phyloP scores from a whole-genome alignment of 2,329 filamentous ascomycete species.

The Verticillium longisporum region DNA sequence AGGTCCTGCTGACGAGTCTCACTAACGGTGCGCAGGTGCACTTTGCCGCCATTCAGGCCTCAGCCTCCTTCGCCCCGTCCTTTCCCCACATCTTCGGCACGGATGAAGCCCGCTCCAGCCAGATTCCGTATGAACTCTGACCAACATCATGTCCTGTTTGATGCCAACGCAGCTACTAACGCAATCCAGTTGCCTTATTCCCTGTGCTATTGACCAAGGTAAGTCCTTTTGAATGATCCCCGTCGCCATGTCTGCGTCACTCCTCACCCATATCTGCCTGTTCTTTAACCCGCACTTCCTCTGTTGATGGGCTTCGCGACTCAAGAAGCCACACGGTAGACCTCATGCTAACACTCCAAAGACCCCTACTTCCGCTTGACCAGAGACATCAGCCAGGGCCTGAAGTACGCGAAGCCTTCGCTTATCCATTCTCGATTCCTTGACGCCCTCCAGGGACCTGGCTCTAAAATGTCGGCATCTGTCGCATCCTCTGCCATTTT shows the following conservation, averaged over 20 bases:
- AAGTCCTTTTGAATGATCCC: not conserved
- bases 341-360: constrained; percentile 15
- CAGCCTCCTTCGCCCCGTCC: constrained; percentile 52
- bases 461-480: constrained; percentile 85
- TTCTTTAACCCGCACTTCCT: too few relatives aligned
- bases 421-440: constrained; percentile 55
- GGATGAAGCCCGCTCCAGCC: constrained; percentile 58
- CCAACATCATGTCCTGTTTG: not conserved
- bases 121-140: constrained; percentile 57
- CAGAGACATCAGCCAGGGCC: constrained; percentile 70
- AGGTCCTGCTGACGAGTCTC: constrained; percentile 2
- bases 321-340: not conserved
- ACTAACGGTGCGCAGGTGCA: constrained; percentile 52
- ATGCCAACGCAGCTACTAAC: not conserved
- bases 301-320: too few relatives aligned
- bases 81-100: constrained; percentile 88
- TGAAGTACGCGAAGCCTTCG: constrained; percentile 70
- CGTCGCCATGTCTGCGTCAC: too few relatives aligned
- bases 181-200: constrained; percentile 21
- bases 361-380: constrained; percentile 68
- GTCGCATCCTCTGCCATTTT: constrained; percentile 76
- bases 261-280: too few relatives aligned
- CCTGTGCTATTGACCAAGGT: constrained; percentile 56
- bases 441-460: constrained; percentile 82
- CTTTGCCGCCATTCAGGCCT: constrained; percentile 54